A percentile compares a stretch with the other conserved stretches of the same genome.
These are phyloP conservation scores for Carex kokanica DNA, from an alignment of 176 grass and related monocot genomes.

Conservation along the genomic window DNA sequence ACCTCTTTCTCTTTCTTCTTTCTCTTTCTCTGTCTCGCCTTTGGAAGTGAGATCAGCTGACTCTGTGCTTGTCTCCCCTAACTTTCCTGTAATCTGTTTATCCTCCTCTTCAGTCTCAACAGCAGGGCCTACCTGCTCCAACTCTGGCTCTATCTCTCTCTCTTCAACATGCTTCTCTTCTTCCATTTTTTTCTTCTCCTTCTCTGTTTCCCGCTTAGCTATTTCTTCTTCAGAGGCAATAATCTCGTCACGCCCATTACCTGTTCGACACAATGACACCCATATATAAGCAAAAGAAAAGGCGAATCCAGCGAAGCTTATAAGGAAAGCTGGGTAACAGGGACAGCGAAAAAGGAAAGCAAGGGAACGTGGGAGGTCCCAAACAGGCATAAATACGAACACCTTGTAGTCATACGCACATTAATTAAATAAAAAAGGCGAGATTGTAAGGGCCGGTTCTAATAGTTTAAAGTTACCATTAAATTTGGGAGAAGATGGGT, in stretches of 20 bases:
- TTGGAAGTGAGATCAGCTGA: background rate
- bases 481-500: conserved; percentile 25
- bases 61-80: background rate
- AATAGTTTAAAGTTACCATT: conserved; percentile 16
- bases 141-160: background rate
- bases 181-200: conserved; percentile 35
- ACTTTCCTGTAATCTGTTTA: background rate
- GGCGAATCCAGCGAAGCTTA: conserved; percentile 27
- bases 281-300: conserved; percentile 23
- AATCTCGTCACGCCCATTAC: conserved; percentile 39
- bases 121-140: background rate
- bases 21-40: background rate
- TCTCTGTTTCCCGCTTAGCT: conserved; percentile 24
- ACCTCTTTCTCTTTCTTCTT: conserved; percentile 5
- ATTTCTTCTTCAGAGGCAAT: conserved; percentile 29
- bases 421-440: background rate
- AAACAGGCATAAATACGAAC: conserved; percentile 21
- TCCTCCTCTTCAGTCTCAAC: conserved; percentile 21
- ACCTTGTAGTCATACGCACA: conserved; percentile 9
- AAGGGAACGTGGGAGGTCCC: conserved; percentile 24
- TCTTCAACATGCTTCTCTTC: conserved; percentile 28
- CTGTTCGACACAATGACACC: conserved; percentile 34
- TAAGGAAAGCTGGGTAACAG: conserved; percentile 7
- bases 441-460: background rate
- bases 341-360: conserved; percentile 28